Conservation (phyloP, 2,329 filamentous ascomycete species). For the Curvularia sp. region DNA sequence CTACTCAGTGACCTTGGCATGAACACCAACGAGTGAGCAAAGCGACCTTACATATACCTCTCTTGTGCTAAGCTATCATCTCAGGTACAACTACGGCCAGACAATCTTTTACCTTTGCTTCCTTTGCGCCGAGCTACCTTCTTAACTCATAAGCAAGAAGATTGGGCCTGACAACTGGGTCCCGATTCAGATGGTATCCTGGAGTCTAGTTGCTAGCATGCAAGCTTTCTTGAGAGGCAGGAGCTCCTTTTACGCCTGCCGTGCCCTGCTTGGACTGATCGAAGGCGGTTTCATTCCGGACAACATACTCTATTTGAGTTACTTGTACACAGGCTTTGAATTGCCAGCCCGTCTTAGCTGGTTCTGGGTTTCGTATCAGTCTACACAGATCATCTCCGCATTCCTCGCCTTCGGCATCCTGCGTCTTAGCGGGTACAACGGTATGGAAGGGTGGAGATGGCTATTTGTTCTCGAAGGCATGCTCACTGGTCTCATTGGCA, state of each 20-base stretch:
- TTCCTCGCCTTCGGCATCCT: slow-evolving; percentile 65
- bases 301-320: slow-evolving; percentile 72
- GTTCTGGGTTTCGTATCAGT: slow-evolving; percentile 74
- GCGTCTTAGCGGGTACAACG: slow-evolving; percentile 57
- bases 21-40: slow-evolving; percentile 50
- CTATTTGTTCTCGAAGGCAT: slow-evolving; percentile 57
- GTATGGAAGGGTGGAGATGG: slow-evolving; percentile 65
- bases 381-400: slow-evolving; percentile 63
- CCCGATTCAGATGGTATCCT: slow-evolving; percentile 52
- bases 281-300: slow-evolving; percentile 67
- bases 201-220: slow-evolving; percentile 63
- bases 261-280: slow-evolving; percentile 55
- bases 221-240: slow-evolving; percentile 71
- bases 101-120: slow-evolving; percentile 81
- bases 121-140: slow-evolving; percentile 63
- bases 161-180: slow-evolving; percentile 57
- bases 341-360: slow-evolving; percentile 70
- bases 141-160: slow-evolving; percentile 57
- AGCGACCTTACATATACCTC: too few species aligned
- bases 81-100: slow-evolving; percentile 51
- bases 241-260: slow-evolving; percentile 53
- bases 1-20: slow-evolving; percentile 43
- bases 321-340: slow-evolving; percentile 77
- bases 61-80: too few species aligned
- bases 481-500: slow-evolving; percentile 48